These are phyloP conservation scores for Decorospora gaudefroyi DNA, from an alignment of 2,329 filamentous ascomycete genomes.

Conservation along the genomic window DNA sequence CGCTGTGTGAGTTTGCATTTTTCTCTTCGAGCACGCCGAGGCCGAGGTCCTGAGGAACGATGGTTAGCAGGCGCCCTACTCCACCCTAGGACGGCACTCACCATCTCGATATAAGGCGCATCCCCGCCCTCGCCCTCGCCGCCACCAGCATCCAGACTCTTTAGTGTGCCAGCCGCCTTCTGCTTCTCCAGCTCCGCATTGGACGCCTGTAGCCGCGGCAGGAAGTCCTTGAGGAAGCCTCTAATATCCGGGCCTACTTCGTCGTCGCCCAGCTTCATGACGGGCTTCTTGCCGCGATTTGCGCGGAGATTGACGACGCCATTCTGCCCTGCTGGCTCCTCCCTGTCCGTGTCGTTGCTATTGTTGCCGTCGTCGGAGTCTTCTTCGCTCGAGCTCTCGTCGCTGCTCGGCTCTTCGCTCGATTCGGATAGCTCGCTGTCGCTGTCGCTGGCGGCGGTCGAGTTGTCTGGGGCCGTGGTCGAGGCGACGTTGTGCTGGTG, in stretches of 20 bases:
- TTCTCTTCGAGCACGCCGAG: slow-evolving; percentile 53
- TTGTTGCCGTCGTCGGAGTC: slow-evolving; percentile 25
- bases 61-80: slow-evolving; percentile 11
- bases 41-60: slow-evolving; percentile 47
- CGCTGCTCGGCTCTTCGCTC: slow-evolving; percentile 48
- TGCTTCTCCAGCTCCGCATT: slow-evolving; percentile 51
- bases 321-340: slow-evolving; percentile 11
- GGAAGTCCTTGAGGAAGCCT: slow-evolving; percentile 48
- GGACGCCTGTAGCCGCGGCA: slow-evolving; percentile 51
- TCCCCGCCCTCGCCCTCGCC: slow-evolving; percentile 28
- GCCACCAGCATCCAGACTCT: slow-evolving; percentile 36
- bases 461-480: slow-evolving; percentile 20
- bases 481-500: too few relatives aligned
- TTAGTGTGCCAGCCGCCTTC: slow-evolving; percentile 47
- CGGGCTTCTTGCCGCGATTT: slow-evolving; percentile 39
- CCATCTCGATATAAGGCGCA: slow-evolving; percentile 50
- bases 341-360: slow-evolving; percentile 19
- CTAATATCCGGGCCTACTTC: slow-evolving; percentile 40
- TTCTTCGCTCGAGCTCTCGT: slow-evolving; percentile 40
- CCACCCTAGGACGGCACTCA: slow-evolving; percentile 16
- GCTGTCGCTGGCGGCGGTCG: slow-evolving; percentile 30
- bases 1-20: slow-evolving; percentile 31
- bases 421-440: slow-evolving; percentile 42
- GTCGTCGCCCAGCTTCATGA: slow-evolving; percentile 34
- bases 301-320: slow-evolving; percentile 37